Evolutionary conservation across 805 yeast genomes (phyloP), one percentile per base, ranked within the genome.

Genomic region (Monosporozyma yasuniensis): DNA sequence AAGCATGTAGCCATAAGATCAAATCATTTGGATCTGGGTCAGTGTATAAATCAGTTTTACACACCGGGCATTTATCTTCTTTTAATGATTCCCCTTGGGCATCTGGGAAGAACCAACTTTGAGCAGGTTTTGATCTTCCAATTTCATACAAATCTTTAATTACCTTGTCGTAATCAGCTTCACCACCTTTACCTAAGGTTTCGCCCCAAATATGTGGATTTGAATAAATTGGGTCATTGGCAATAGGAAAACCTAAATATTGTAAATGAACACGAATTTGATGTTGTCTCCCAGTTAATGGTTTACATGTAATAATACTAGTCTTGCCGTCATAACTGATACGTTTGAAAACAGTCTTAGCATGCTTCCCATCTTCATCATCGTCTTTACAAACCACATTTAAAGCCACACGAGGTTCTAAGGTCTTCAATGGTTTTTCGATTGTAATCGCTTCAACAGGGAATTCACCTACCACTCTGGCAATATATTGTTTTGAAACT

Each of bases 241-340:
- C 87, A 44, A 91, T 91, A 0, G 98, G 96, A 61, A 73, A 77
- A 0, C 97, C 97, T 16, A 93, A 58, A 55, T 74, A 83, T 66
- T 90, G 96, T 49, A 93, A 68, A 69, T 91, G 99, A 0, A 91
- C 95, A 51, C 99, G 72, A 47, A 91, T 89, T 64, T 91, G 99
- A 65, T 91, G 99, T 0, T 97, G 87, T 60, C 99, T 74, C 0
- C 99, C 99, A 0, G 98, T 90, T 16, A 76, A 69, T 1, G 99
- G 99, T 56, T 72, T 76, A 67, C 97, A 90, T 53, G 79, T 72
- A 3, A 91, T 96, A 28, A 91, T 73, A 79, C 64, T 65, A 23
- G 57, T 71, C 58, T 73, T 61, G 1, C 84, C 77, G 65, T 90
- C 87, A 61, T 75, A 86, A 10, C 85, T 75, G 0, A 85, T 68